Base-by-base conservation (phyloP, 768 basidiomycete species). In the Polyporus arcularius region DNA sequence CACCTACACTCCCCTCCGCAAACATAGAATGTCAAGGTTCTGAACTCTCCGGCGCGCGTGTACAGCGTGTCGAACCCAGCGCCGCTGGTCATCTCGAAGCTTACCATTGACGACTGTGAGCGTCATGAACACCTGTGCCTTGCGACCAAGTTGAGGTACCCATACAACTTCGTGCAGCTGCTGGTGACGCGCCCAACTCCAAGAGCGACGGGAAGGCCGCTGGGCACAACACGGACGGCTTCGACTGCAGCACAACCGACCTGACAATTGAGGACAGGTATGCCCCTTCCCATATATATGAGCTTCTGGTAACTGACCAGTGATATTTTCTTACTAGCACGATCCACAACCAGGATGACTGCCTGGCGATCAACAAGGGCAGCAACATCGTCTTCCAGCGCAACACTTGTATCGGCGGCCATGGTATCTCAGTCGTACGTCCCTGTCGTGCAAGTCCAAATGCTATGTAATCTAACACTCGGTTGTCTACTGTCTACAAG, bases 61-160 rank as follows among this genome's bases (percentile, higher is more conserved):
- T 73, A 76, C 64, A 52, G 72, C 32, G 61, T 79, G 45, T 61
- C 49, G 18, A 74, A 73, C 67, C 31, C 55, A 26, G 65, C 48
- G 14, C 41, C 60, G 39, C 50, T 60, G 40, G 67, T 77, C 15
- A 81, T 89, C 68, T 76, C 78, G 1, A 69, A 73, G 41, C 68
- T 83, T 28, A 78, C 68, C 16, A 78, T 89, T 57, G 85, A 88
- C 61, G 76, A 88, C 61, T 84, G 86, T 87, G 50, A 63, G 81
- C 67, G 5, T 11, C 26, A 8, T 12, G 11, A 11, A 12, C n/a
- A 15, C 15, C 8, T 31, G 26, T 52, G n/a, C 46, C 21, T n/a
- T 31, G 30, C 21, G 8, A 31, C 5, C 11, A 15, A 48, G n/a
- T 31, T 45, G 56, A 50, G 64, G 18, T 1, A 48, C 53, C 39